These are phyloP conservation scores for Cyclotella kingstonii DNA, from an alignment of 108 stramenopile genomes.

Conservation along the genomic window DNA sequence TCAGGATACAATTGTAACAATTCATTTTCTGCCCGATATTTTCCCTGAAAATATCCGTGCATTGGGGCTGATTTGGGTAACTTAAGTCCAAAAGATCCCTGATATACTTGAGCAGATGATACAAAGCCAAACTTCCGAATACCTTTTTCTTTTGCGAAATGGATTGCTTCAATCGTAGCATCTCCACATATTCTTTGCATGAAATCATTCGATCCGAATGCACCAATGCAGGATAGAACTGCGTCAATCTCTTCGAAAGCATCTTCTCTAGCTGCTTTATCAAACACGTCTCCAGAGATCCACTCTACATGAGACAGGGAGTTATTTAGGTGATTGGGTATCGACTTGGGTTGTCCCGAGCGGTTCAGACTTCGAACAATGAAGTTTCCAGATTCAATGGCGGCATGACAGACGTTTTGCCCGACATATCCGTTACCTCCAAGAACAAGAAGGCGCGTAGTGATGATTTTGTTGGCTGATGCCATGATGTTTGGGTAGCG, in stretches of 20 bases:
- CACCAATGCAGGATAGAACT: slow-evolving; percentile 67
- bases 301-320: slow-evolving; percentile 51
- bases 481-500: background rate
- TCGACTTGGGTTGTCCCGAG: slow-evolving; percentile 46
- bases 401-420: slow-evolving; percentile 64
- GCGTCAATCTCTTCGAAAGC: slow-evolving; percentile 50
- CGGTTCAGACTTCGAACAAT: slow-evolving; percentile 61
- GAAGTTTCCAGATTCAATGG: slow-evolving; percentile 33
- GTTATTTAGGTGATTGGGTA: slow-evolving; percentile 14
- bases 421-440: slow-evolving; percentile 83
- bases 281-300: slow-evolving; percentile 62
- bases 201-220: slow-evolving; percentile 68
- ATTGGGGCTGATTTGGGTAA: slow-evolving; percentile 49
- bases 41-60: slow-evolving; percentile 73
- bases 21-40: slow-evolving; percentile 61
- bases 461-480: slow-evolving; percentile 4
- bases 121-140: slow-evolving; percentile 65
- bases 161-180: slow-evolving; percentile 63
- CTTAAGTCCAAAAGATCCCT: slow-evolving; percentile 28
- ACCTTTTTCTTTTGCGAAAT: slow-evolving; percentile 42
- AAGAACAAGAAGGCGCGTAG: slow-evolving; percentile 52
- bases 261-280: slow-evolving; percentile 30
- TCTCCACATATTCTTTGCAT: slow-evolving; percentile 76
- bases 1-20: slow-evolving; percentile 43
- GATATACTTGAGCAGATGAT: slow-evolving; percentile 59